A percentile compares a stretch with the other conserved stretches of the same genome.
phyloP scores from a whole-genome alignment of 2,329 filamentous ascomycete species.

The Diaporthe sp. region DNA sequence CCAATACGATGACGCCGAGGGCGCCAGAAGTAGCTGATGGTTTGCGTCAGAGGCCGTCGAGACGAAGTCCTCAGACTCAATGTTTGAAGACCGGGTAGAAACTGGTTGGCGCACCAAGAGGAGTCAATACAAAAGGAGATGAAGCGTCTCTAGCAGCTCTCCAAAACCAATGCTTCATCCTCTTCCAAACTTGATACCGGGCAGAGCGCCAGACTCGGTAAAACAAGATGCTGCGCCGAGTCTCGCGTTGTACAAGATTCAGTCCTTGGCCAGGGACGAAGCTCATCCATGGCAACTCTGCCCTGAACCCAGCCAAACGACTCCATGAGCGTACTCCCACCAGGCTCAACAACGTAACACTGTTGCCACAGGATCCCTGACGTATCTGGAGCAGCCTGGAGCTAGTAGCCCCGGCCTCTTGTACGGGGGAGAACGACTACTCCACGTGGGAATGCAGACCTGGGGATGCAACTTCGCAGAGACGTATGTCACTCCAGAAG shows the following conservation, averaged over 20 bases:
- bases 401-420: not conserved
- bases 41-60: not conserved
- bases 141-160: not conserved
- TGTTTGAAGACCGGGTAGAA: not conserved
- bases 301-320: not conserved
- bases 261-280: not conserved
- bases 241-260: not conserved
- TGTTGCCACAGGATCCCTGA: not conserved
- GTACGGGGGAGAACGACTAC: not conserved
- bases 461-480: not conserved
- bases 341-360: not conserved
- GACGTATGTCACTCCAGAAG: not conserved
- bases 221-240: constrained; percentile 20
- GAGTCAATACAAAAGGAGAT: not conserved
- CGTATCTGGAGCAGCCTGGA: not conserved
- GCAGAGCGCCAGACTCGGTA: not conserved
- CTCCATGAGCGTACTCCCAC: not conserved
- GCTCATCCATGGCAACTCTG: not conserved
- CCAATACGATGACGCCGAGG: not conserved
- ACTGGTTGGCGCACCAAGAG: not conserved
- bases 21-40: not conserved
- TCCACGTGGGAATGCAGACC: not conserved
- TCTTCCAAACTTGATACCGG: not conserved
- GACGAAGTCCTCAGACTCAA: not conserved
- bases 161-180: not conserved